Evolutionary conservation across 805 yeast genomes (phyloP), one percentile per base, ranked within the genome.

Genomic region (Candida railenensis): DNA sequence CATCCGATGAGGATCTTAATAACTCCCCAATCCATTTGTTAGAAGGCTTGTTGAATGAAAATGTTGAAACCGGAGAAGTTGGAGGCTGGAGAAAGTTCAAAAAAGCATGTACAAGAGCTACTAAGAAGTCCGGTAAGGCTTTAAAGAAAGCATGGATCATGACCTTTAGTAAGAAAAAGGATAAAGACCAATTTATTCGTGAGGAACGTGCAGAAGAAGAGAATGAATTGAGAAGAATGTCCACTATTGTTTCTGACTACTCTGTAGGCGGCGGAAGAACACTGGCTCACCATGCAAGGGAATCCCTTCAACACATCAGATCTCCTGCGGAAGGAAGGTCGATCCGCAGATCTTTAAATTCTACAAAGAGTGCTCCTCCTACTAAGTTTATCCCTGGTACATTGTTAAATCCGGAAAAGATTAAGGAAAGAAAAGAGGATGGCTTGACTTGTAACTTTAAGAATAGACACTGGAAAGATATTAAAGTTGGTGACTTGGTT

Each of bases 401-500:
- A 8, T 37, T 63, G 4, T 43, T 62, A n/a, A 63, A 60, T 44
- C 62, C 64, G 7, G 34, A 28, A 37, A 4, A n/a, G 19, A 21
- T 39, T 11, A 36, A 36, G 21, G 14, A 34, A n/a, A 34, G 37
- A 16, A 16, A n/a, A 5, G 19, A 16, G 8, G 15, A 14, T n/a
- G 19, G 37, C 37, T 34, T 8, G 7, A 16, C 21, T 19, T 48
- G 61, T 2, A 40, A 37, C 34, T 80, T 80, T 59, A 67, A 65
- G 49, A 74, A 75, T 30, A 74, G 74, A 43, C 74, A 69, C 50
- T 86, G 94, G 94, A 85, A 85, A 62, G 80, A 78, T 54, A 78
- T 87, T 32, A 65, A 69, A 37, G 90, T 86, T 21, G 95, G 95
- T 52, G 91, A 87, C 55, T 70, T 87, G 42, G 75, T 87, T 21